Conservation (phyloP, 495 filamentous ascomycete genomes). For the Letharia lupina region DNA sequence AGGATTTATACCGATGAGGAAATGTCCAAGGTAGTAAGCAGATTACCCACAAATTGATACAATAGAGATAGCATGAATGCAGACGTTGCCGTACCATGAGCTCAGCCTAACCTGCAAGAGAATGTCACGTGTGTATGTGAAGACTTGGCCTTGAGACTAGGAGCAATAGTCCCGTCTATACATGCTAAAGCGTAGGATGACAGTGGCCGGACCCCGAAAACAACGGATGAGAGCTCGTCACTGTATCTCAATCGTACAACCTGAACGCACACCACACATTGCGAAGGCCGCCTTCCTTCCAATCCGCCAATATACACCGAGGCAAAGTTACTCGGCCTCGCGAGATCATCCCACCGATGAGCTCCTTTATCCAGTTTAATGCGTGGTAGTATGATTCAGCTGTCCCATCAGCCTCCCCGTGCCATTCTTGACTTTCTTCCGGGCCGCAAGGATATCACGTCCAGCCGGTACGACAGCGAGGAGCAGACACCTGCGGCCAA, state of each 20-base stretch:
- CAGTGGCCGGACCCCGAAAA: background rate
- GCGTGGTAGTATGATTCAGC: background rate
- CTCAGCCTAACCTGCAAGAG: background rate
- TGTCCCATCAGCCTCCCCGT: background rate
- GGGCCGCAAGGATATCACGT: background rate
- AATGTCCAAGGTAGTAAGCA: slow-evolving; percentile 83
- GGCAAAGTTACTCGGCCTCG: background rate
- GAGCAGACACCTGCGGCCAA: background rate
- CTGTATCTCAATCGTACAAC: background rate
- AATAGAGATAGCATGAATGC: background rate
- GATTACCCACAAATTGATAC: slow-evolving; percentile 45
- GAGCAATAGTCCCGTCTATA: background rate
- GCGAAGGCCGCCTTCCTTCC: background rate
- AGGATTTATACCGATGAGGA: slow-evolving; percentile 95
- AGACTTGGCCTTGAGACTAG: background rate
- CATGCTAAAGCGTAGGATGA: background rate
- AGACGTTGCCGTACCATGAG: background rate
- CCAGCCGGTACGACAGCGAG: background rate
- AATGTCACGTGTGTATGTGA: background rate
- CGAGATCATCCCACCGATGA: background rate
- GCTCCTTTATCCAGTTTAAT: background rate
- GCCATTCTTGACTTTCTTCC: background rate
- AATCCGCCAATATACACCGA: background rate
- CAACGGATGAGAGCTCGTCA: background rate
- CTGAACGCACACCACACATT: background rate